phyloP scores from a whole-genome alignment of 768 basidiomycete genomes.

The Paxillus rubicundulus region DNA sequence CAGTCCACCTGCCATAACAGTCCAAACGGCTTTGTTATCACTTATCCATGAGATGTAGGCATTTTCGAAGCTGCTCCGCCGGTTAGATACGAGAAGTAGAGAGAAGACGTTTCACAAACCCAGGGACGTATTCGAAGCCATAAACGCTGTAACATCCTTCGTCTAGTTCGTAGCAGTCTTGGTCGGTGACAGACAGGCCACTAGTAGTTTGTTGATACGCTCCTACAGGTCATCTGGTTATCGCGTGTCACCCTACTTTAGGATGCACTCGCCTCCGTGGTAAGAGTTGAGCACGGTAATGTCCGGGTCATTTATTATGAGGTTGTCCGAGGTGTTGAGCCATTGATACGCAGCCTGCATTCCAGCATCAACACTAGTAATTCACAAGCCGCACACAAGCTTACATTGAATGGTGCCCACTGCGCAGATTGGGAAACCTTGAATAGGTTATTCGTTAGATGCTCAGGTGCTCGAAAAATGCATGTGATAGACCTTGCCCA shows the following conservation, averaged over 20 bases:
- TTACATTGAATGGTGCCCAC: constrained; percentile 38
- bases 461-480: neutral
- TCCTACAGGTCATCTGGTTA: constrained; percentile 16
- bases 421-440: constrained; percentile 57
- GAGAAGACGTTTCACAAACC: constrained; percentile 12
- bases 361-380: constrained; percentile 1
- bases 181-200: constrained; percentile 35
- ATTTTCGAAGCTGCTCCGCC: constrained; percentile 40
- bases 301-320: constrained; percentile 36
- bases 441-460: constrained; percentile 8
- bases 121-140: constrained; percentile 53
- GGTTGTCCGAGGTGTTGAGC: constrained; percentile 35
- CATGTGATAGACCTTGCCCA: constrained; percentile 33
- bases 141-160: constrained; percentile 45
- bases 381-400: neutral
- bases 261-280: constrained; percentile 36
- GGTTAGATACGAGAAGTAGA: neutral
- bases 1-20: constrained; percentile 47
- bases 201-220: constrained; percentile 42
- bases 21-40: constrained; percentile 55
- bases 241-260: neutral
- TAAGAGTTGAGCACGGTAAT: constrained; percentile 41
- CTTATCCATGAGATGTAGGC: constrained; percentile 72
- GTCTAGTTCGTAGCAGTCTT: constrained; percentile 45
- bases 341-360: constrained; percentile 44